These are phyloP conservation scores for Agaricus subrufescens DNA, from an alignment of 768 basidiomycete species.

Conservation along the genomic window DNA sequence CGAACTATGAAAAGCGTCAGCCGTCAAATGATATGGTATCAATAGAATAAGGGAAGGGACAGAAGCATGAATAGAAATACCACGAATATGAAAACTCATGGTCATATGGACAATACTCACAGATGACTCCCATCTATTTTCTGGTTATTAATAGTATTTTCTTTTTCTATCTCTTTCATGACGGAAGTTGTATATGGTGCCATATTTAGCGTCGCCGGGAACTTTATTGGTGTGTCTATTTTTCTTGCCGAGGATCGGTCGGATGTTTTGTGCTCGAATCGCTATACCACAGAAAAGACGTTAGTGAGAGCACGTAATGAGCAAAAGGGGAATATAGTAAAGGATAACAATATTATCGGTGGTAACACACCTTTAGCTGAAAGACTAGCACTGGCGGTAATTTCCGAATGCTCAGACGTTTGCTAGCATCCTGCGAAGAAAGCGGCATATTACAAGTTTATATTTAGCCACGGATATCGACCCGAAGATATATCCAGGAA, in stretches of 20 bases:
- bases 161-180: constrained; percentile 48
- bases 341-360: background rate
- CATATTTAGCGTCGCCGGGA: constrained; percentile 86
- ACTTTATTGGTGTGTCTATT: constrained; percentile 77
- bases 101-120: constrained; percentile 3
- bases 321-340: background rate
- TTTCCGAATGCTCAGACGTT: constrained; percentile 78
- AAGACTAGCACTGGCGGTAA: constrained; percentile 89
- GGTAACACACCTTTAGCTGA: constrained; percentile 77
- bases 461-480: background rate
- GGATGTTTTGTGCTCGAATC: constrained; percentile 83
- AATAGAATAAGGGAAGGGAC: background rate
- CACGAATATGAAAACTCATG: background rate
- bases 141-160: constrained; percentile 19
- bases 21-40: background rate
- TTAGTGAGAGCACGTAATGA: background rate
- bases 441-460: background rate
- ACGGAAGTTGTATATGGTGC: constrained; percentile 72
- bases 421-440: constrained; percentile 61
- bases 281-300: constrained; percentile 36
- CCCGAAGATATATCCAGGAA: background rate
- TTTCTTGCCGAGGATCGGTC: constrained; percentile 77
- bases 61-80: background rate
- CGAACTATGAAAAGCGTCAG: background rate
- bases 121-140: background rate